Base-by-base conservation (phyloP, 352 stramenopile species). In the Globisporangium cystogenes region DNA sequence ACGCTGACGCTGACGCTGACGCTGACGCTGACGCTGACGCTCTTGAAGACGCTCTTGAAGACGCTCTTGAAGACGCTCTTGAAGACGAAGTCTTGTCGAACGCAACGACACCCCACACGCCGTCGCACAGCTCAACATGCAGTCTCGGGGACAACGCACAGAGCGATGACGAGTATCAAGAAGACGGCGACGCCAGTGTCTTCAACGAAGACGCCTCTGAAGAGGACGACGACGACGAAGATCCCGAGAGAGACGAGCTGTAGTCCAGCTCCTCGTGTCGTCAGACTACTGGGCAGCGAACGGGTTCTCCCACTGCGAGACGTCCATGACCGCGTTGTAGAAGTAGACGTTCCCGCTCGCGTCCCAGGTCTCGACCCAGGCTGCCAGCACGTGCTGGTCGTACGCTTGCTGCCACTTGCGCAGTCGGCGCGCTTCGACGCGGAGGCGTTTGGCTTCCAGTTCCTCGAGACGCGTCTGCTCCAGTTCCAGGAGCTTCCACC, bases 221-320 rank as follows among this genome's bases (percentile, higher is more conserved):
- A 53, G 6, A 7, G 18, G 29, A 14, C 33, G 27, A 26, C 7
- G 18, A 50, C 3, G 29, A 14, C 20, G 27, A 39, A 23, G 18
- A 50, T 1, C 15, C 12, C 37, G 33, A 36, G 12, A 36, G 26
- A 33, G 36, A 48, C 14, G 40, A 55, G 50, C 26, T 41, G 39
- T 39, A 50, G 33, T 10, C 50, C 48, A 41, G 44, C 15, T 29
- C 7, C 21, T 29, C 7, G 14, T 40, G 16, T 50, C 14, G n/a
- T 6, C 20, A 14, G 24, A 21, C 55, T 49, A 53, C 41, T 55
- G 31, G 16, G 18, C 48, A 51, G 16, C 20, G n/a, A 45, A 47
- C 26, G 55, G 77, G 45, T 44, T 60, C 18, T 81, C 74, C 75
- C 78, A 90, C 60, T 86, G 78, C 0, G 76, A 82, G 35, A 67